These are phyloP conservation scores for Oldenlandia corymbosa DNA, from an alignment of 257 asterid species.

Conservation along the genomic window DNA sequence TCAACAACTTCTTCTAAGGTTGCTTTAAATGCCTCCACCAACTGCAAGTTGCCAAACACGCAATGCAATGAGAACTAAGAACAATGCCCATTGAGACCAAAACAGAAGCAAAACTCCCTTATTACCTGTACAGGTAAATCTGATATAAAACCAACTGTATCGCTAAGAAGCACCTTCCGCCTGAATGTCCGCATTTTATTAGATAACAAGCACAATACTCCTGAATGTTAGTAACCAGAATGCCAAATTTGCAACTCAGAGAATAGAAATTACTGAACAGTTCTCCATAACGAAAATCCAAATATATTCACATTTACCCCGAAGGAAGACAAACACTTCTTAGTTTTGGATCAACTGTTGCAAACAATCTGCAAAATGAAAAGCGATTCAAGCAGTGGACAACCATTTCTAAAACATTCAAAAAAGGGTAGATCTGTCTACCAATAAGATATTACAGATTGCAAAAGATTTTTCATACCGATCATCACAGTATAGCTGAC, in stretches of 20 bases:
- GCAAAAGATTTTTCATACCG: slow-evolving; percentile 40
- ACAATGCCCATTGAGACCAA: neutral
- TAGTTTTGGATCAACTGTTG: slow-evolving; percentile 91
- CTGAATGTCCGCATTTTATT: slow-evolving; percentile 38
- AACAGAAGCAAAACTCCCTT: slow-evolving; percentile 7
- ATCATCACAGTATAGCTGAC: slow-evolving; percentile 71
- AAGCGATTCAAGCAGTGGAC: slow-evolving; percentile 19
- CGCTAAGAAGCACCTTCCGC: slow-evolving; percentile 90
- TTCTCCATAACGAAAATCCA: neutral
- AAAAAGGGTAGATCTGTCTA: neutral
- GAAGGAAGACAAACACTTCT: slow-evolving; percentile 86
- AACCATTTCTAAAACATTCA: slow-evolving; percentile 5
- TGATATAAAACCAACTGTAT: slow-evolving; percentile 95
- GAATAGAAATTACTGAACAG: neutral
- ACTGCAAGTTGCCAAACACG: slow-evolving; percentile 40
- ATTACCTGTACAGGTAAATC: slow-evolving; percentile 92
- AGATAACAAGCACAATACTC: neutral
- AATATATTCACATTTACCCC: slow-evolving; percentile 40
- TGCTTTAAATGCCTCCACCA: slow-evolving; percentile 95
- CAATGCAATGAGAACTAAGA: slow-evolving; percentile 12
- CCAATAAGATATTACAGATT: neutral
- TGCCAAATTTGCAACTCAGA: neutral
- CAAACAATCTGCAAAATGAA: slow-evolving; percentile 71
- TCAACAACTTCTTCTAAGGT: slow-evolving; percentile 96
- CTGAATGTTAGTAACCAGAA: neutral